These are phyloP conservation scores for Sporothrix luriei DNA, from an alignment of 2,329 filamentous ascomycete species.

Conservation along the genomic window DNA sequence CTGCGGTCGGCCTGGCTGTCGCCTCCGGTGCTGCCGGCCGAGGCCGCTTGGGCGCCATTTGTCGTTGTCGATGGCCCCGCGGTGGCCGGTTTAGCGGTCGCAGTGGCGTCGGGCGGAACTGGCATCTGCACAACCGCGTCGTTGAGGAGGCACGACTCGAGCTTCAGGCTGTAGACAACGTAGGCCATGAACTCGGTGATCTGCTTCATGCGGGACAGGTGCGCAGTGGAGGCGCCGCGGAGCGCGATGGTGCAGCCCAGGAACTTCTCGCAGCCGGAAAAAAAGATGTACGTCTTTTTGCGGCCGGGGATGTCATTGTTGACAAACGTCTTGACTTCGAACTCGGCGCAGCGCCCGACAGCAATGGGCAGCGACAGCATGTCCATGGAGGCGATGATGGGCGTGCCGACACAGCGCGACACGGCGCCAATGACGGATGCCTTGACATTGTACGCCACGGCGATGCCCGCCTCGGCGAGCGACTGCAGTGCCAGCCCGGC, in stretches of 20 bases:
- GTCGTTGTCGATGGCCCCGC: slow-evolving; percentile 36
- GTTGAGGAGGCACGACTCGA: slow-evolving; percentile 90
- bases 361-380: slow-evolving; percentile 79
- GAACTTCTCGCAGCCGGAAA: slow-evolving; percentile 86
- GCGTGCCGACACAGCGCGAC: slow-evolving; percentile 85
- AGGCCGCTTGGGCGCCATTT: not conserved
- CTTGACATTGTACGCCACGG: slow-evolving; percentile 96
- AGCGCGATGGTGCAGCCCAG: slow-evolving; percentile 94
- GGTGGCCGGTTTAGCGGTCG: slow-evolving; percentile 42
- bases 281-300: slow-evolving; percentile 94
- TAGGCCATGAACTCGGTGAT: slow-evolving; percentile 99
- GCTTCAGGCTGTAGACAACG: slow-evolving; percentile 94
- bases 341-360: slow-evolving; percentile 79
- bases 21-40: not conserved
- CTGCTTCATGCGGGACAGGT: slow-evolving; percentile 78
- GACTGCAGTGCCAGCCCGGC: slow-evolving; percentile 89
- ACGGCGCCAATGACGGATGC: slow-evolving; percentile 94
- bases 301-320: slow-evolving; percentile 71
- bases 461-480: slow-evolving; percentile 83
- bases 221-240: slow-evolving; percentile 72
- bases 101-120: slow-evolving; percentile 51
- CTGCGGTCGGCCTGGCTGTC: slow-evolving; percentile 7
- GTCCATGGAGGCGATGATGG: slow-evolving; percentile 92
- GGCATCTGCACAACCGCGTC: slow-evolving; percentile 90
- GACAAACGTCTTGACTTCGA: slow-evolving; percentile 95